phyloP scores from a whole-genome alignment of 495 filamentous ascomycete genomes.

The Neurospora sp. region DNA sequence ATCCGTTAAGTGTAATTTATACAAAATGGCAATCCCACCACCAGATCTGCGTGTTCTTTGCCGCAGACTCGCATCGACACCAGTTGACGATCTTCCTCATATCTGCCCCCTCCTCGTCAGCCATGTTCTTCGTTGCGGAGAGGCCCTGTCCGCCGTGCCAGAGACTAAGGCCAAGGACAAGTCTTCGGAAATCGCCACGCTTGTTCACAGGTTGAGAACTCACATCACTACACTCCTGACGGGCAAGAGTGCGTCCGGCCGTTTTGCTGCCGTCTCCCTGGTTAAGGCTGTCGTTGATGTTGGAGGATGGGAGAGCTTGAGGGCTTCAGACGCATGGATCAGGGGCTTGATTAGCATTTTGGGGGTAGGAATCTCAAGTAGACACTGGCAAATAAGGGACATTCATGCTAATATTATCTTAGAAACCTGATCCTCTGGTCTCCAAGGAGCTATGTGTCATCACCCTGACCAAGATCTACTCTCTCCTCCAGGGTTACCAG shows the following conservation, averaged over 20 bases:
- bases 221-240: conserved; percentile 65
- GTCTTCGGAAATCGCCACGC: conserved; percentile 48
- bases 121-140: conserved; percentile 50
- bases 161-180: conserved; percentile 40
- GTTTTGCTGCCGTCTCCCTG: conserved; percentile 66
- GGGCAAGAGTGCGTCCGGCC: conserved; percentile 57
- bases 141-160: conserved; percentile 42
- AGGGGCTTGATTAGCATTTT: conserved; percentile 59
- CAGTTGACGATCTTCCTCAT: conserved; percentile 51
- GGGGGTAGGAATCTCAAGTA: conserved; percentile 38
- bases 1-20: not conserved
- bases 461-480: conserved; percentile 70
- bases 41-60: conserved; percentile 54
- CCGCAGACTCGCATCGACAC: conserved; percentile 53
- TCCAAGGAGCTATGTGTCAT: conserved; percentile 66
- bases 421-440: conserved; percentile 67
- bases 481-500: conserved; percentile 67
- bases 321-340: conserved; percentile 60
- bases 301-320: conserved; percentile 69
- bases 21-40: conserved; percentile 11
- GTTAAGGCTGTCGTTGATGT: conserved; percentile 72
- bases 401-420: conserved; percentile 18
- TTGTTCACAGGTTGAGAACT: conserved; percentile 70
- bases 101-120: conserved; percentile 50
- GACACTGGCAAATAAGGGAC: not conserved